Conservation (phyloP, 2,329 filamentous ascomycete species). For the Rhinocladiella mackenziei region DNA sequence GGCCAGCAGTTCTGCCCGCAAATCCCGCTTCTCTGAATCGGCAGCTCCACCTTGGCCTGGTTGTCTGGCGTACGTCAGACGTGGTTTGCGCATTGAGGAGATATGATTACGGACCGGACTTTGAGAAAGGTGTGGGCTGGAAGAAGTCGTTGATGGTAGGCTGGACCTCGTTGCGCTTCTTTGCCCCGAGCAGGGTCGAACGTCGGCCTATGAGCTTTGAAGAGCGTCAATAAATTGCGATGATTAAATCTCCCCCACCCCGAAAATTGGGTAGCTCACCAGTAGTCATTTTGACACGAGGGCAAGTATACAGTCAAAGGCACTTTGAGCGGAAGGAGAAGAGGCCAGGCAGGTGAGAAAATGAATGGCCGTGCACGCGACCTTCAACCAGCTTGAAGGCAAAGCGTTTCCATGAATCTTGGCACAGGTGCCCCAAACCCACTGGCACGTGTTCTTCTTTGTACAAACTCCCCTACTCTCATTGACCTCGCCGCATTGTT, state of each 20-base stretch:
- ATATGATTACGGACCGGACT: conserved; percentile 55
- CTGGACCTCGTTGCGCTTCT: conserved; percentile 86
- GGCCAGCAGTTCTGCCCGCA: conserved; percentile 82
- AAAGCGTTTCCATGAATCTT: no score
- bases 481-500: no score
- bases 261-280: no score
- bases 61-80: conserved; percentile 49
- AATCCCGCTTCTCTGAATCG: conserved; percentile 67
- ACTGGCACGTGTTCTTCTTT: no score
- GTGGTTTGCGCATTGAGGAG: neutral
- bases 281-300: no score
- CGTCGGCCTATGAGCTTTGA: conserved; percentile 70
- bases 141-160: conserved; percentile 92
- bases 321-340: no score
- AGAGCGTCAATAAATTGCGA: neutral
- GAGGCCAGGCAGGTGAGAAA: no score
- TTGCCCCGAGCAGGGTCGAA: conserved; percentile 96
- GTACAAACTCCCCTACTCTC: no score
- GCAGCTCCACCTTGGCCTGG: conserved; percentile 84
- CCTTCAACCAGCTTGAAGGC: no score
- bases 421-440: no score
- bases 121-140: conserved; percentile 93
- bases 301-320: no score
- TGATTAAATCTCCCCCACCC: neutral
- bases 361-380: no score